These are phyloP conservation scores for Solanum medicagineum DNA, from an alignment of 257 asterid species.

Conservation along the genomic window DNA sequence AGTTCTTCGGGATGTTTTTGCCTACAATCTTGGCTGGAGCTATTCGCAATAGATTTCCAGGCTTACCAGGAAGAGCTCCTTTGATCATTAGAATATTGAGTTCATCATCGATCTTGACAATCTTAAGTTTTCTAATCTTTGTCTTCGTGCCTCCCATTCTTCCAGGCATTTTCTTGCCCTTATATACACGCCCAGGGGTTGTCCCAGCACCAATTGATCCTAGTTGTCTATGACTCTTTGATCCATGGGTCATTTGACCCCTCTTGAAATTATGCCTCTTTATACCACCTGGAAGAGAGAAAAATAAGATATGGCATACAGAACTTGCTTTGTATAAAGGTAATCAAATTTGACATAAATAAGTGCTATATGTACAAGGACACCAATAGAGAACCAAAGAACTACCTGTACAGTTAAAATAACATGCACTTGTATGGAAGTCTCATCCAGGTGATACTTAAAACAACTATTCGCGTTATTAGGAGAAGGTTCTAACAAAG, in stretches of 20 bases:
- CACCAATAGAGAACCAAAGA: background rate
- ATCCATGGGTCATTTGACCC: constrained; percentile 94
- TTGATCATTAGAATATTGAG: constrained; percentile 72
- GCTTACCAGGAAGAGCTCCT: constrained; percentile 96
- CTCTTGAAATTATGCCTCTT: constrained; percentile 89
- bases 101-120: constrained; percentile 73
- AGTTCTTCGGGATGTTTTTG: constrained; percentile 59
- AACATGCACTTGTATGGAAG: background rate
- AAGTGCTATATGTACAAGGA: background rate
- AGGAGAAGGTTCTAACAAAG: background rate
- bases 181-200: constrained; percentile 88
- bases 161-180: constrained; percentile 98
- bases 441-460: background rate
- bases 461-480: background rate
- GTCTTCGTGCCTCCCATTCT: constrained; percentile 91
- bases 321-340: background rate
- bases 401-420: background rate
- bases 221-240: constrained; percentile 83
- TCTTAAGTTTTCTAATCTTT: constrained; percentile 73
- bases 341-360: background rate
- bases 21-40: constrained; percentile 97
- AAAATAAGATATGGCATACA: background rate
- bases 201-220: constrained; percentile 99
- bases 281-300: constrained; percentile 56
- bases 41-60: constrained; percentile 90